A percentile compares a stretch with the other conserved stretches of the same genome.
These are phyloP conservation scores for Jatropha curcas DNA, from an alignment of 345 rosid species.

Conservation along the genomic window DNA sequence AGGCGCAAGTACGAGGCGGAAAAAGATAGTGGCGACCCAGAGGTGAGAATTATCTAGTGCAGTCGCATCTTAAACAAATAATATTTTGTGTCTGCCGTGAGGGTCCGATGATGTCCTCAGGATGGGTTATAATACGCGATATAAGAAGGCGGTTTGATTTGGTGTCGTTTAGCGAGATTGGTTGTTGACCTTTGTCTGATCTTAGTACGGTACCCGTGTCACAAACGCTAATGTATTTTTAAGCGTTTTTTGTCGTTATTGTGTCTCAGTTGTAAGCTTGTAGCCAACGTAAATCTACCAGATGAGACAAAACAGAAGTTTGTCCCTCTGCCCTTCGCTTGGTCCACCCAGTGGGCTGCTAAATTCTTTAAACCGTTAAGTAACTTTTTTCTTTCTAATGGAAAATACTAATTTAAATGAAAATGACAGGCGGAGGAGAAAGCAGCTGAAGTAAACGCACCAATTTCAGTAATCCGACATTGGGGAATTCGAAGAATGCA, in stretches of 20 bases:
- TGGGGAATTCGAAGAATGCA: constrained; percentile 41
- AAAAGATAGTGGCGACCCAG: constrained; percentile 44
- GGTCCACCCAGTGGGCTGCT: too few relatives aligned
- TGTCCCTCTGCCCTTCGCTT: constrained; percentile 20
- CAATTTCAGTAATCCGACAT: constrained; percentile 51
- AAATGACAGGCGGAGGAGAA: constrained; percentile 45
- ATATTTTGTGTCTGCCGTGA: constrained; percentile 39
- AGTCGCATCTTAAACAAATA: constrained; percentile 23
- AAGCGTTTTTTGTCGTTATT: not conserved
- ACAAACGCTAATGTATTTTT: not conserved
- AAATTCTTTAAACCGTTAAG: too few relatives aligned
- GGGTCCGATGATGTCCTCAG: constrained; percentile 24
- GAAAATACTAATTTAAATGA: too few relatives aligned
- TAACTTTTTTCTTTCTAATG: too few relatives aligned
- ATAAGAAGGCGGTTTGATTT: not conserved
- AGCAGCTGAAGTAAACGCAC: constrained; percentile 46
- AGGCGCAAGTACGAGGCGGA: constrained; percentile 35
- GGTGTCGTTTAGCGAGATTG: constrained; percentile 29
- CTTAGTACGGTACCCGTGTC: not conserved
- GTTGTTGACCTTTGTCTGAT: constrained; percentile 21
- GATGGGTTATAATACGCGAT: constrained; percentile 9
- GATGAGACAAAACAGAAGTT: constrained; percentile 25
- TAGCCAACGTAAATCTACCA: too few relatives aligned
- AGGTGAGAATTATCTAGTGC: constrained; percentile 47
- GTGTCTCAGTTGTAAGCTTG: too few relatives aligned